These are phyloP conservation scores for Podaxis pistillaris DNA, from an alignment of 768 basidiomycete species.

Conservation along the genomic window DNA sequence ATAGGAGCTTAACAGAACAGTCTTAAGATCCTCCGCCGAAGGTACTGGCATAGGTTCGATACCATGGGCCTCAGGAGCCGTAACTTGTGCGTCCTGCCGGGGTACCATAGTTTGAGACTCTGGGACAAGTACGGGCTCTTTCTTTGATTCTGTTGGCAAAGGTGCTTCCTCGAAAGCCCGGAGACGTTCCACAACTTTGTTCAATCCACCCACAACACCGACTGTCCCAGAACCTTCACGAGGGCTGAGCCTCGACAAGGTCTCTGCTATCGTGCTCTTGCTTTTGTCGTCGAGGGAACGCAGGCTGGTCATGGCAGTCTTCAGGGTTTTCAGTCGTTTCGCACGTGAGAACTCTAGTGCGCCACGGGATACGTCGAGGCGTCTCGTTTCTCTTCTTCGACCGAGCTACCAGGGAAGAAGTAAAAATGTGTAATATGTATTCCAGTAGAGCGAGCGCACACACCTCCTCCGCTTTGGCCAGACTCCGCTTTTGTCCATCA, in stretches of 20 bases:
- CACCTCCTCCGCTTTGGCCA: slow-evolving; percentile 74
- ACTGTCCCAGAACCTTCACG: slow-evolving; percentile 1
- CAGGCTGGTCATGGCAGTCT: slow-evolving; percentile 9
- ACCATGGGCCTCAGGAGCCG: not conserved
- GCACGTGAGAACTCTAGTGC: slow-evolving; percentile 11
- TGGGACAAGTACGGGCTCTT: not conserved
- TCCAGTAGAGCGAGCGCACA: slow-evolving; percentile 13
- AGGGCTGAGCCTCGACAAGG: slow-evolving; percentile 4
- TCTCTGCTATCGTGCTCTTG: slow-evolving; percentile 1
- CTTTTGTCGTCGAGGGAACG: slow-evolving; percentile 2
- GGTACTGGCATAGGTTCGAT: not conserved
- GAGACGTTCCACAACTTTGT: slow-evolving; percentile 12
- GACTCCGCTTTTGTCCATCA: slow-evolving; percentile 66
- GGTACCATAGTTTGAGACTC: not conserved
- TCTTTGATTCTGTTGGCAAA: slow-evolving; percentile 42
- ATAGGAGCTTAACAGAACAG: slow-evolving; percentile 42
- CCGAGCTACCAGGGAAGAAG: slow-evolving; percentile 1
- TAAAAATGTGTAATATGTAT: not conserved
- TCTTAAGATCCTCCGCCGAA: slow-evolving; percentile 26
- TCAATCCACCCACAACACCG: slow-evolving; percentile 13
- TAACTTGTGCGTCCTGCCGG: not conserved
- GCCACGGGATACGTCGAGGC: slow-evolving; percentile 9
- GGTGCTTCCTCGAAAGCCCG: slow-evolving; percentile 26
- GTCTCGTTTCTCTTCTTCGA: slow-evolving; percentile 8
- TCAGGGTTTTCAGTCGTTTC: slow-evolving; percentile 14